Conservation (phyloP, 495 filamentous ascomycete genomes). For the Aspergillus kassunensis region DNA sequence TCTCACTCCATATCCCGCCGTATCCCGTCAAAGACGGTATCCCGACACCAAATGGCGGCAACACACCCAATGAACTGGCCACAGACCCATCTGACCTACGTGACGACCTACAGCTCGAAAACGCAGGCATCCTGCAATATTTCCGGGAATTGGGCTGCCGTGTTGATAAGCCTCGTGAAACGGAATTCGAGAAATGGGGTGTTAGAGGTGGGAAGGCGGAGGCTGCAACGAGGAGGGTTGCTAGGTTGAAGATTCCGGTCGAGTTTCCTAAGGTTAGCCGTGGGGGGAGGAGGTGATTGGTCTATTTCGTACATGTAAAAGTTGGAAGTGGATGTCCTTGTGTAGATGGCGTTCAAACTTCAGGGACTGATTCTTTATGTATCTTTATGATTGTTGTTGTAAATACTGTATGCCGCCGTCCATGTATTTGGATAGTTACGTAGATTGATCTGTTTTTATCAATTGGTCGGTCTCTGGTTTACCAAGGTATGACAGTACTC, state of each 20-base stretch:
- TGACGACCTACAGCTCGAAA: constrained; percentile 74
- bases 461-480: too few species aligned
- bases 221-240: constrained; percentile 56
- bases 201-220: constrained; percentile 54
- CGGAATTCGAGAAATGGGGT: constrained; percentile 39
- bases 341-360: too few species aligned
- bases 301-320: too few species aligned
- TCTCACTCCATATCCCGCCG: constrained; percentile 52
- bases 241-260: constrained; percentile 71
- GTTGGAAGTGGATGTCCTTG: too few species aligned
- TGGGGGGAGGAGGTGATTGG: constrained; percentile 18
- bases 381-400: too few species aligned
- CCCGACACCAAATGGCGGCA: constrained; percentile 42
- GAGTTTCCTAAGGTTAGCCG: constrained; percentile 68
- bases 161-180: constrained; percentile 38
- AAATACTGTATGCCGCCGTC: too few species aligned
- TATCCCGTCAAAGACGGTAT: constrained; percentile 38
- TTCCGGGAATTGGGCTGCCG: constrained; percentile 80
- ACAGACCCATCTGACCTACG: constrained; percentile 73
- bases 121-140: constrained; percentile 54
- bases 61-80: constrained; percentile 69
- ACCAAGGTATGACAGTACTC: too few species aligned
- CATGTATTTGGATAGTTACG: too few species aligned
- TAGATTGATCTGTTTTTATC: too few species aligned
- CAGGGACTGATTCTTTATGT: too few species aligned